Conservation (phyloP, 441 rosid species). For the Pelargonium exstipulatum region DNA sequence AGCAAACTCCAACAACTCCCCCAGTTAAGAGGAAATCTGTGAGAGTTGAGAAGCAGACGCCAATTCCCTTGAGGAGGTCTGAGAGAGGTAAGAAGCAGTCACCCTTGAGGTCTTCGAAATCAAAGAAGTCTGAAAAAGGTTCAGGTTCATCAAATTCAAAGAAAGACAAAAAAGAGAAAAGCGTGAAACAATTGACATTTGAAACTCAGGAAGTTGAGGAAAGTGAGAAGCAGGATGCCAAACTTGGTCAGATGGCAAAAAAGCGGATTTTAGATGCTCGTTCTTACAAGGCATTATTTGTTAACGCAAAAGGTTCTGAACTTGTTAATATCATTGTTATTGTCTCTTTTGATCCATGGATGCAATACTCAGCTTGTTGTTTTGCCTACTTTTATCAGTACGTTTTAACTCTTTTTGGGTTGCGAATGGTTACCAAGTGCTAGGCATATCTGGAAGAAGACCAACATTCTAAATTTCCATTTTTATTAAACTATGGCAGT, state of each 20-base stretch:
- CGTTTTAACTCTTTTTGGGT: neutral
- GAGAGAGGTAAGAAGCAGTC: constrained; percentile 43
- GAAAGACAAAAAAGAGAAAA: constrained; percentile 36
- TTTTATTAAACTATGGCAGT: neutral
- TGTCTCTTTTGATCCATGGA: neutral
- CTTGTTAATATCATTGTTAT: neutral
- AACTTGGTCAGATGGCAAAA: constrained; percentile 17
- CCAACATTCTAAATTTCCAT: constrained; percentile 4
- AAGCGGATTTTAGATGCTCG: constrained; percentile 31
- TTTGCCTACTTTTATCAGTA: neutral
- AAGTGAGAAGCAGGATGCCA: constrained; percentile 17
- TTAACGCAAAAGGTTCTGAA: constrained; percentile 27
- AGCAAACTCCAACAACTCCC: constrained; percentile 35
- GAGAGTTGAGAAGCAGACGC: constrained; percentile 36
- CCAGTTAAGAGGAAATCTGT: constrained; percentile 33
- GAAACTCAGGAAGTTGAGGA: constrained; percentile 32
- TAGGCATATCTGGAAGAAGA: constrained; percentile 2
- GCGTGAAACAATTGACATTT: constrained; percentile 29
- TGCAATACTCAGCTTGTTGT: neutral
- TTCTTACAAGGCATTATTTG: constrained; percentile 37
- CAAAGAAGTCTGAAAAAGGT: constrained; percentile 34
- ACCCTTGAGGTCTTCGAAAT: constrained; percentile 33
- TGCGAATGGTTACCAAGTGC: neutral
- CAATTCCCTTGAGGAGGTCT: constrained; percentile 54
- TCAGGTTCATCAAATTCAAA: constrained; percentile 23